These are phyloP conservation scores for Pestalotiopsis sp. DNA, from an alignment of 2,329 filamentous ascomycete species.

Conservation along the genomic window DNA sequence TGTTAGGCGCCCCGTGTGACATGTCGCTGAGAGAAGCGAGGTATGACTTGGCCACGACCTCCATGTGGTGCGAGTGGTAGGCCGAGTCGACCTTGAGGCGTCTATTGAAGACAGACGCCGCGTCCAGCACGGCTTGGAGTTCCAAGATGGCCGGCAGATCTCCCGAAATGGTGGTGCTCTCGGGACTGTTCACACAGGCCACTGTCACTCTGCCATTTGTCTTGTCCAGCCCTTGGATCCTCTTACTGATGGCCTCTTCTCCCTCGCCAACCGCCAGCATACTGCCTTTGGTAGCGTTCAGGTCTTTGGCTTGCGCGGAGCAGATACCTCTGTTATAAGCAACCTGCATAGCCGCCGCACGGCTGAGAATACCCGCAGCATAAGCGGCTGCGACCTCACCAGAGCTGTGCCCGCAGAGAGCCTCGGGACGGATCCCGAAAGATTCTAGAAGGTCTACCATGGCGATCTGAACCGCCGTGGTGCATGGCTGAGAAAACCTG, in stretches of 20 bases:
- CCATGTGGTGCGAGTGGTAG: conserved; percentile 34
- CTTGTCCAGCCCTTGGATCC: neutral
- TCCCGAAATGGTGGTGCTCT: conserved; percentile 31
- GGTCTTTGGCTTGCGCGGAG: neutral
- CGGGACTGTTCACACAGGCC: conserved; percentile 30
- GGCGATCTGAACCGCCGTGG: conserved; percentile 42
- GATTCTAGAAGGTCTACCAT: conserved; percentile 36
- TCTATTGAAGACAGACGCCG: conserved; percentile 15
- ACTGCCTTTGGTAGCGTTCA: neutral
- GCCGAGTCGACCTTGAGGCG: conserved; percentile 21
- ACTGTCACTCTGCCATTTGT: conserved; percentile 11
- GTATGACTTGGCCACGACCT: conserved; percentile 20
- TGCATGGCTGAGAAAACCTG: conserved; percentile 35
- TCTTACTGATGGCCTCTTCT: neutral
- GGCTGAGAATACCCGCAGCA: conserved; percentile 26
- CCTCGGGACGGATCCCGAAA: conserved; percentile 27
- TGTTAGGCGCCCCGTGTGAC: neutral
- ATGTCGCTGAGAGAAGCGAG: neutral
- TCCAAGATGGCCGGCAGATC: conserved; percentile 17
- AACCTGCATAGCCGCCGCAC: conserved; percentile 23
- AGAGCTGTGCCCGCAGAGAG: conserved; percentile 28
- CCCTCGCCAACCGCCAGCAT: neutral
- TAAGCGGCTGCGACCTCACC: conserved; percentile 26
- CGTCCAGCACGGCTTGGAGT: conserved; percentile 14
- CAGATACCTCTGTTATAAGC: conserved; percentile 36